Base-by-base conservation (phyloP, 768 basidiomycete species). In the Daedaleopsis nitida region DNA sequence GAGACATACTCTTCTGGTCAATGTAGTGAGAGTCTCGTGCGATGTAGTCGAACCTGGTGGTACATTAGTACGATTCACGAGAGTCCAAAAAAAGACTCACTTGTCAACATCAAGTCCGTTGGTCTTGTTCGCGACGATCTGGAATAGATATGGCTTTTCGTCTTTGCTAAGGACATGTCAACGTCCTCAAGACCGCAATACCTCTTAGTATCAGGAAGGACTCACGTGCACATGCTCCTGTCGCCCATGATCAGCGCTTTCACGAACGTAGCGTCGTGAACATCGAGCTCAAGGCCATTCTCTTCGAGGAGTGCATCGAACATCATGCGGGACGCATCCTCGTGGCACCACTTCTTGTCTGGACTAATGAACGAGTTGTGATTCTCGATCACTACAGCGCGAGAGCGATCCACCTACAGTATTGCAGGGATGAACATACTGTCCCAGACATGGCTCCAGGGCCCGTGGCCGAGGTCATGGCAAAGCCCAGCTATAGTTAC, bases 71-170 rank as follows among this genome's bases (percentile, higher is more conserved):
- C 53, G 47, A 35, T 12, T 9, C 23, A 5, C 19, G 8, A 19
- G 32, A 16, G 24, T 38, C 14, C 11, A 23, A 13, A 23, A 5
- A 21, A 5, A 24, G 4, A 68, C 78, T 61, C 59, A 90, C 91
- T 93, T 93, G 79, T 94, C 92, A 5, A 94, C 92, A 67, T 94
- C 92, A 5, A 94, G 77, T 0, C 92, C 92, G 62, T 93, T 94
- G 8, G 84, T 77, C 70, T 83, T 83, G 74, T 94, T 94, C 0
- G 91, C 87, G 3, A 94, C 89, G 53, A 94, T 93, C 56, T 94
- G 89, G 67, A 94, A 94, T 2, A 94, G 73, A 66, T 90, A 94
- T 0, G 75, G 72, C 72, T 92, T 92, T 69, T 87, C 88, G 6
- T 52, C 35, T 55, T 65, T 53, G n/a, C 62, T 57, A 52, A 17